Evolutionary conservation across 192 early-diverging fungal genomes (phyloP), one percentile per base, ranked within the genome.

Genomic region (Coemansia sp.): DNA sequence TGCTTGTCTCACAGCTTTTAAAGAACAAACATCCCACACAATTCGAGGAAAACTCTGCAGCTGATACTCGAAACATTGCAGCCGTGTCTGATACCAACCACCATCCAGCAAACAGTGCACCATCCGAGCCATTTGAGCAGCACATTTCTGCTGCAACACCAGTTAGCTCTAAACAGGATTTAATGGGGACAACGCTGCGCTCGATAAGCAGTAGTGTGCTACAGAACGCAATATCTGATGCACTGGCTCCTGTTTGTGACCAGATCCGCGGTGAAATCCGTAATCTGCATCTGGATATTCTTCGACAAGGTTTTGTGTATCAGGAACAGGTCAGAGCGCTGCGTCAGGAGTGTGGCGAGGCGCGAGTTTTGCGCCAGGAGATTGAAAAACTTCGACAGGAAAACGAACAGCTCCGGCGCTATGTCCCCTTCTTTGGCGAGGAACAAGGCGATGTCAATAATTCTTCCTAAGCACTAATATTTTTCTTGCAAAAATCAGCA

Each of bases 271-370:
- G 67, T 63, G 73, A 81, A 46, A 76, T 81, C 36, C 74, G 72
- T 53, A 81, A 81, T 56, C 55, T 81, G 54, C 78, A 81, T 46
- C 70, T 81, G 9, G 78, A 81, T 24, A 72, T 81, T 59, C 72
- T 81, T 25, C 69, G 78, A 30, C 74, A 76, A 17, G 61, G 69
- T 32, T 75, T 76, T 64, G 67, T 81, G 14, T 69, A 75, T 50
- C 74, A 81, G 55, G 73, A 81, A 46, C 78, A 76, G 63, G 57
- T 81, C 24, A 54, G 32, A 27, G 54, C 61, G 21, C 66, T 81
- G 63, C 72, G 71, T 39, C 50, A 61, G 14, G 78, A 72, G 57
- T 72, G 74, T 42, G 51, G 51, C 46, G 74, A 81, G 30, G 54
- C 78, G 10, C 57, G 56, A 21, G 42, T 21, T 22, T 73, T 81